Evolutionary conservation across 345 rosid genomes (phyloP).

Genomic region (Crucihimalaya himalaica): DNA sequence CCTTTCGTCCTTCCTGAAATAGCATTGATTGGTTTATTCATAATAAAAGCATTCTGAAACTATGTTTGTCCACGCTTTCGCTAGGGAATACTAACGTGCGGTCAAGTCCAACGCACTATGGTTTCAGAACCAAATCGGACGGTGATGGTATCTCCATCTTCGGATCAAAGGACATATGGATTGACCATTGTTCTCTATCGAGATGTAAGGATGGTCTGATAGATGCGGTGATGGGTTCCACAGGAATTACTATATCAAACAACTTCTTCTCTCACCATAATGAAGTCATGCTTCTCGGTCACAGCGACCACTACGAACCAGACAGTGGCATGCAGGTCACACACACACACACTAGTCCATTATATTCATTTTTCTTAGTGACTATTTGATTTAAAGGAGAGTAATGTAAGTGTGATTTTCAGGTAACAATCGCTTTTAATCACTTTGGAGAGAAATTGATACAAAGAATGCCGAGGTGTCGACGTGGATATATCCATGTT

Average conservation of each 20-base stretch:
- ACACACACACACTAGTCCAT: neutral
- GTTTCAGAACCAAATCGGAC: slow-evolving; percentile 77
- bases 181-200: slow-evolving; percentile 91
- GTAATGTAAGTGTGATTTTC: neutral
- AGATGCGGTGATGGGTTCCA: slow-evolving; percentile 94
- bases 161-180: slow-evolving; percentile 93
- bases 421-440: slow-evolving; percentile 94
- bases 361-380: neutral
- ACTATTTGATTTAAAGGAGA: neutral
- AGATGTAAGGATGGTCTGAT: slow-evolving; percentile 93
- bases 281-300: slow-evolving; percentile 96
- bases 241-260: slow-evolving; percentile 93
- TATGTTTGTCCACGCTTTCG: neutral
- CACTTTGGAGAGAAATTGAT: slow-evolving; percentile 89
- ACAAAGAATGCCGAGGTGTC: slow-evolving; percentile 93
- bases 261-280: slow-evolving; percentile 93
- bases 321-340: slow-evolving; percentile 84
- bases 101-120: slow-evolving; percentile 85
- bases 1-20: neutral
- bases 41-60: slow-evolving; percentile 13
- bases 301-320: slow-evolving; percentile 81
- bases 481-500: slow-evolving; percentile 91
- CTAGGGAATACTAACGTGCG: slow-evolving; percentile 77
- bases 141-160: slow-evolving; percentile 95
- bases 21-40: slow-evolving; percentile 23